Base-by-base conservation (phyloP, 495 filamentous ascomycete species). In the Daldinia childiae region DNA sequence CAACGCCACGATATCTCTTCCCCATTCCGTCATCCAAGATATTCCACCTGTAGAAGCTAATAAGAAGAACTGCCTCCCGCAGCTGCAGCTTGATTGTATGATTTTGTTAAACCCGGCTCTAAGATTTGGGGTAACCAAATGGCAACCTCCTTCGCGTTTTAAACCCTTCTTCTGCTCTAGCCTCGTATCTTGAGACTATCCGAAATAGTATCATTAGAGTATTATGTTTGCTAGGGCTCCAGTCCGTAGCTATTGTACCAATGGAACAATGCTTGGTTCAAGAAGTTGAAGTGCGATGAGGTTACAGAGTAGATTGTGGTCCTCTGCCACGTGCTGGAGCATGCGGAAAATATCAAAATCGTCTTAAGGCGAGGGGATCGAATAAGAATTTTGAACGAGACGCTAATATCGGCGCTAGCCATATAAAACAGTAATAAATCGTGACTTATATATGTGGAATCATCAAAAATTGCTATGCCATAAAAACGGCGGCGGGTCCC, bases 131-230 rank as follows among this genome's bases (percentile, higher is more conserved):
- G 21, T 51, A 71, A 32, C 15, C 21, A 14, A 43, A 62, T 52
- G 9, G 27, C 6, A 41, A 32, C 12, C 39, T 32, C 24, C 12
- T 24, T 50, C n/a, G 57, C 48, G 19, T 45, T 57, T 50, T 29
- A 50, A 15, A 24, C 24, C 21, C 12, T 14, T 56, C 29, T 56
- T 11, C 15, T 52, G 57, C n/a, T 52, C 26, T 55, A 65, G 50
- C 29, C 24, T 48, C 57, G 21, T 50, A 48, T 60, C 21, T 57
- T 19, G 14, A 38, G 39, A 56, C 51, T 41, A 34, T 24, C 19
- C 52, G 14, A 19, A 48, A 48, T 38, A 67, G 50, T 70, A 71
- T 50, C 43, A 74, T 67, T 71, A 71, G 72, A 68, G 50, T 71
- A 74, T 74, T 71, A 74, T 39, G 58, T 38, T 67, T 26, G 71